Evolutionary conservation across 2,329 filamentous ascomycete genomes (phyloP).

Genomic region (Ascochyta clinopodiicola): DNA sequence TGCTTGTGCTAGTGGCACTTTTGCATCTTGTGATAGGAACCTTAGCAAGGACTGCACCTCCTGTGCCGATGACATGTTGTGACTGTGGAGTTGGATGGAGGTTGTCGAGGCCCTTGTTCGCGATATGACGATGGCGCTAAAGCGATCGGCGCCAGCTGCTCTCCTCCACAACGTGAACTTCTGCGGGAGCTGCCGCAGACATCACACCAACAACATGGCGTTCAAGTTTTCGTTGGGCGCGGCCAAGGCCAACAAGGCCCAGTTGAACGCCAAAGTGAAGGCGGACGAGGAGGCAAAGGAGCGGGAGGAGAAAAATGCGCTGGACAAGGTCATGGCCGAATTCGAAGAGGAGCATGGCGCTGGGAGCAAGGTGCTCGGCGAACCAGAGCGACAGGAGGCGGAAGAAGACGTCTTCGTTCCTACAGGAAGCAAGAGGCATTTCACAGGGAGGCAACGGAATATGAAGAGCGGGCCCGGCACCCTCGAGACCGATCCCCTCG

Average conservation of each 20-base stretch:
- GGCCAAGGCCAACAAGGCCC: slow-evolving; percentile 34
- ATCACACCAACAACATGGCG: slow-evolving; percentile 28
- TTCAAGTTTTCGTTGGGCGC: slow-evolving; percentile 40
- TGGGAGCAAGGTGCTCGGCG: slow-evolving; percentile 33
- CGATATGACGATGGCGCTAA: slow-evolving; percentile 18
- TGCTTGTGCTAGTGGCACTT: slow-evolving; percentile 61
- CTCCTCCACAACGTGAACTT: slow-evolving; percentile 19
- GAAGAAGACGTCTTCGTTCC: slow-evolving; percentile 38
- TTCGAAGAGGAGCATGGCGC: slow-evolving; percentile 39
- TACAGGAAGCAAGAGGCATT: slow-evolving; percentile 39
- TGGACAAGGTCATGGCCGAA: slow-evolving; percentile 42
- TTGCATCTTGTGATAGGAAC: slow-evolving; percentile 65
- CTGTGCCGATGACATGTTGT: slow-evolving; percentile 40
- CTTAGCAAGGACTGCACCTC: slow-evolving; percentile 59
- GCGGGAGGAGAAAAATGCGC: slow-evolving; percentile 40
- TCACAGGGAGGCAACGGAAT: slow-evolving; percentile 35
- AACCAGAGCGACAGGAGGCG: slow-evolving; percentile 26
- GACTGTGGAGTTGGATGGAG: too few species aligned
- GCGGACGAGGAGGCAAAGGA: slow-evolving; percentile 42
- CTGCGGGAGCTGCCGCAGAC: slow-evolving; percentile 5
- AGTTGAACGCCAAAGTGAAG: slow-evolving; percentile 34
- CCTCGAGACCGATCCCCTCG: slow-evolving; percentile 34
- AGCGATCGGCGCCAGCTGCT: slow-evolving; percentile 17
- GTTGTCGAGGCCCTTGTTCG: not conserved
- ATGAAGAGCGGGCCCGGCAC: slow-evolving; percentile 46